Percentiles rank a stretch among this genome's conserved stretches.
Conservation (phyloP, 306 rosid genomes). For the Castanopsis chinensis region DNA sequence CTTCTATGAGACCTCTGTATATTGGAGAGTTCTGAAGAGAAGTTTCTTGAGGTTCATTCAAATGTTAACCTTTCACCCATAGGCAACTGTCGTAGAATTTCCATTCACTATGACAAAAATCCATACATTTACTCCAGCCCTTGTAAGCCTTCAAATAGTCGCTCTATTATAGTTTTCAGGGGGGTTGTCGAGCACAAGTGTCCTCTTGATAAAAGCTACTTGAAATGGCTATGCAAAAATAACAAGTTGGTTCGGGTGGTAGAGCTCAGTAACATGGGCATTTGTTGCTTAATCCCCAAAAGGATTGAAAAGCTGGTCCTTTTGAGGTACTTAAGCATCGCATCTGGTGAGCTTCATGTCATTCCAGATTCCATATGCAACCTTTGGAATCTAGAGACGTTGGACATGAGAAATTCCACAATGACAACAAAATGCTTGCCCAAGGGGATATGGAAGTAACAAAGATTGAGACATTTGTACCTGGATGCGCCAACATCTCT, state of each 20-base stretch:
- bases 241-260: not conserved
- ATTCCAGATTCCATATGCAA: too few species aligned
- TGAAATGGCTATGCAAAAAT: not conserved
- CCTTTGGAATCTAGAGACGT: too few species aligned
- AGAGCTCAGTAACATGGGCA: not conserved
- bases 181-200: too few species aligned
- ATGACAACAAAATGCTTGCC: too few species aligned
- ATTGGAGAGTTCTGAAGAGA: not conserved
- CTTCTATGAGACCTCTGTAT: not conserved
- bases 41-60: not conserved
- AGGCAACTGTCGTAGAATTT: not conserved
- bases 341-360: too few species aligned
- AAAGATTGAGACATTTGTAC: too few species aligned
- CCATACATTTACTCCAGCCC: not conserved
- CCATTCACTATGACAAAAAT: not conserved
- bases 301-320: not conserved
- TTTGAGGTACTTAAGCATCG: not conserved
- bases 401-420: too few species aligned
- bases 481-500: too few species aligned
- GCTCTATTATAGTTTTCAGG: not conserved
- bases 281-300: accelerated
- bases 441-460: too few species aligned
- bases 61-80: not conserved
- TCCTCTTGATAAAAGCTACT: not conserved
- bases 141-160: not conserved